Evolutionary conservation across 805 yeast genomes (phyloP).

Genomic region (Candida lessepsii): DNA sequence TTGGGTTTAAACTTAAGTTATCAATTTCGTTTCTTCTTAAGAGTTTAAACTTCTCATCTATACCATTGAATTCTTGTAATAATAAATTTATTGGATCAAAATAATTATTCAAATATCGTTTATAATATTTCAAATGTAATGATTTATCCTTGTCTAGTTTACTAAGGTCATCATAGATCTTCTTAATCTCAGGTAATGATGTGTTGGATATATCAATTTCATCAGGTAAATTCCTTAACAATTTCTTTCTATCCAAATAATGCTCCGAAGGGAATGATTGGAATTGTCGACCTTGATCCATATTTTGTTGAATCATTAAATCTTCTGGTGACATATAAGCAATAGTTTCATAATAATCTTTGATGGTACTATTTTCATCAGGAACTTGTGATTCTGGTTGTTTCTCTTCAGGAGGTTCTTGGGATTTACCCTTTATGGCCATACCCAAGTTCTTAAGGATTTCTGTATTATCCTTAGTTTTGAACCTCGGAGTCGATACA

Average conservation of each 20-base stretch:
- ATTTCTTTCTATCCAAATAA: slow-evolving; percentile 30
- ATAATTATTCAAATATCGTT: slow-evolving; percentile 30
- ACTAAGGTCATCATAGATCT: slow-evolving; percentile 29
- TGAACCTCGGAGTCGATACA: too few species aligned
- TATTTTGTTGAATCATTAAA: slow-evolving; percentile 31
- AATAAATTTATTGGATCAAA: slow-evolving; percentile 29
- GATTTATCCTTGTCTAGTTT: slow-evolving; percentile 37
- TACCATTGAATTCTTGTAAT: slow-evolving; percentile 35
- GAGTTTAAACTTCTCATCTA: slow-evolving; percentile 34
- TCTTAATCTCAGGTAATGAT: slow-evolving; percentile 28
- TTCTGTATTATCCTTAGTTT: slow-evolving; percentile 3
- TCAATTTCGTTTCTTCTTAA: slow-evolving; percentile 35
- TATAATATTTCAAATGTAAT: slow-evolving; percentile 37
- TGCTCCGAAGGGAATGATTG: slow-evolving; percentile 34
- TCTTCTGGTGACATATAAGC: slow-evolving; percentile 40
- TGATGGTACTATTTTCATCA: slow-evolving; percentile 3
- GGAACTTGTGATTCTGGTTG: not conserved
- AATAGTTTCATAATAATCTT: slow-evolving; percentile 25
- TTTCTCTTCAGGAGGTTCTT: not conserved
- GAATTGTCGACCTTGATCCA: slow-evolving; percentile 37
- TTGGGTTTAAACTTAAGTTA: slow-evolving; percentile 26
- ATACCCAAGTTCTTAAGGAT: slow-evolving; percentile 32
- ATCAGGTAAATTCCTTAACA: slow-evolving; percentile 34
- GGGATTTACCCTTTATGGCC: slow-evolving; percentile 26
- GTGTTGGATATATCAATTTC: slow-evolving; percentile 34